phyloP scores from a whole-genome alignment of 2,329 filamentous ascomycete species.

The Paraphaeosphaeria minitans region DNA sequence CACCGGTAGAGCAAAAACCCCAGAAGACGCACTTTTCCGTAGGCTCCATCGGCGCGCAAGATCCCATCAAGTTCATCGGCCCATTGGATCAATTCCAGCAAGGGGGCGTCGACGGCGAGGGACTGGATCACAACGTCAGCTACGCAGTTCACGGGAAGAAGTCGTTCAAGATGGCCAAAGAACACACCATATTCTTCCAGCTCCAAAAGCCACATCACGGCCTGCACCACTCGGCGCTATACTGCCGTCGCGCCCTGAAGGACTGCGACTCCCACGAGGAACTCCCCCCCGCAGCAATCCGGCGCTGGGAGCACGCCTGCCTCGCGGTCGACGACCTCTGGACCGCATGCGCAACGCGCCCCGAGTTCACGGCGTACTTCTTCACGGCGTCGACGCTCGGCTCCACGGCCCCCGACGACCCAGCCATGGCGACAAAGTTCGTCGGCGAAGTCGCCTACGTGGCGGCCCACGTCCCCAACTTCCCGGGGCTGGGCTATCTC shows the following conservation, averaged over 20 bases:
- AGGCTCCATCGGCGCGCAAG: conserved; percentile 23
- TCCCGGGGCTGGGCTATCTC: conserved; percentile 26
- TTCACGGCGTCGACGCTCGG: conserved; percentile 27
- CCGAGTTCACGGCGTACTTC: conserved; percentile 25
- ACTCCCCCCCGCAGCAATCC: conserved; percentile 15
- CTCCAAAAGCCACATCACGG: conserved; percentile 21
- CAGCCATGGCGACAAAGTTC: conserved; percentile 10
- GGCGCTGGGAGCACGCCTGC: conserved; percentile 26
- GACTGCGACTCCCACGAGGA: conserved; percentile 21
- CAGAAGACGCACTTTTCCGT: conserved; percentile 27
- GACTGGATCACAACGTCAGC: conserved; percentile 19
- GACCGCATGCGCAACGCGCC: conserved; percentile 20
- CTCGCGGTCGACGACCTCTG: conserved; percentile 22
- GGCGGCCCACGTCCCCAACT: conserved; percentile 23
- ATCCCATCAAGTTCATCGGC: conserved; percentile 30
- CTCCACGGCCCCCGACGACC: neutral
- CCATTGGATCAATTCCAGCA: conserved; percentile 24
- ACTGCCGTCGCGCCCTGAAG: conserved; percentile 25
- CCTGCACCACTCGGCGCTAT: conserved; percentile 24
- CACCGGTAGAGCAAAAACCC: conserved; percentile 7
- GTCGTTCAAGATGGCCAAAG: conserved; percentile 19
- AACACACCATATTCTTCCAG: conserved; percentile 28
- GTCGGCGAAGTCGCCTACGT: conserved; percentile 28
- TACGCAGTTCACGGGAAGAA: conserved; percentile 18
- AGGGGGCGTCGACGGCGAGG: conserved; percentile 14